Percentiles rank a stretch among this genome's conserved stretches.
Conservation (phyloP, 2,329 filamentous ascomycete species). For the Fusarium subtropicale region DNA sequence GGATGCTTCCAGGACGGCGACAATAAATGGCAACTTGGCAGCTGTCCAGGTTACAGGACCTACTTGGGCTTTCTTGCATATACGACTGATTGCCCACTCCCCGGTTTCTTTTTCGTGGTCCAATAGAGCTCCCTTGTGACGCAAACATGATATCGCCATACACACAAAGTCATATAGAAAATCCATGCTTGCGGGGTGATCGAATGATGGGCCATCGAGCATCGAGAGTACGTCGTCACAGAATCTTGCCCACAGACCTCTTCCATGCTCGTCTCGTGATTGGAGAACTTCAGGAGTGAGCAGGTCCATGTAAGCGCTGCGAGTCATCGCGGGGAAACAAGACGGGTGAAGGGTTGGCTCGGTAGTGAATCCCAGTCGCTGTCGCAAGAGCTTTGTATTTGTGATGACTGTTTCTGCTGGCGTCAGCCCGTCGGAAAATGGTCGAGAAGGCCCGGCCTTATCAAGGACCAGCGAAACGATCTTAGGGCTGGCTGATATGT, state of each 20-base stretch:
- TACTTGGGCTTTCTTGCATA: constrained; percentile 12
- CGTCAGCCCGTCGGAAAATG: constrained; percentile 34
- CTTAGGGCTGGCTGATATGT: constrained; percentile 39
- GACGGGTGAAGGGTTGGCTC: constrained; percentile 43
- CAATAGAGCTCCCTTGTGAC: constrained; percentile 25
- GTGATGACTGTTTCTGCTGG: constrained; percentile 49
- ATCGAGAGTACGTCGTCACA: constrained; percentile 33
- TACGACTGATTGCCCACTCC: constrained; percentile 30
- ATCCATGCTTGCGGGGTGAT: constrained; percentile 17
- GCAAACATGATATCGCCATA: constrained; percentile 30
- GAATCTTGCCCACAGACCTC: constrained; percentile 47
- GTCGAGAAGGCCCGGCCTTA: constrained; percentile 30
- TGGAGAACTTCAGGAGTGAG: constrained; percentile 44
- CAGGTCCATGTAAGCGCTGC: constrained; percentile 29
- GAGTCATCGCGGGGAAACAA: constrained; percentile 33
- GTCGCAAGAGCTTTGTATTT: constrained; percentile 35
- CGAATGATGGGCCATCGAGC: constrained; percentile 5
- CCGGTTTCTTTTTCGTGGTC: constrained; percentile 34
- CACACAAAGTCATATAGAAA: constrained; percentile 32
- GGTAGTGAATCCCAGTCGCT: neutral
- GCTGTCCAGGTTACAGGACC: constrained; percentile 14
- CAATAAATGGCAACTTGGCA: constrained; percentile 33
- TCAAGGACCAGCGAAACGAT: constrained; percentile 45
- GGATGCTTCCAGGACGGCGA: constrained; percentile 7
- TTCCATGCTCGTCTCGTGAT: constrained; percentile 29